Conservation (phyloP, 768 basidiomycete species). For the Rhizopogon rudus region DNA sequence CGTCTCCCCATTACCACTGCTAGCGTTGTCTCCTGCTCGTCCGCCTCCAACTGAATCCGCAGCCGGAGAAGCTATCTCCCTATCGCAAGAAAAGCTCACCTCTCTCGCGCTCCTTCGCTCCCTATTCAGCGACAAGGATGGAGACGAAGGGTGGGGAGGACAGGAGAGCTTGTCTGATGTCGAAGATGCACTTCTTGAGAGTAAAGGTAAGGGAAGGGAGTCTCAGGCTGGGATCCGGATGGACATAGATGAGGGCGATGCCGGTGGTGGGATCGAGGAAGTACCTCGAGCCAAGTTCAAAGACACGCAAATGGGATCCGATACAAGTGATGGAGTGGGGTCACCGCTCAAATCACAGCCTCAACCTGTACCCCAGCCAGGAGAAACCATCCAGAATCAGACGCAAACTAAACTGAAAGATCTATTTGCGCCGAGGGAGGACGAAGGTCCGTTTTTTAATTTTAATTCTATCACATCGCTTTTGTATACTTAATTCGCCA, state of each 20-base stretch:
- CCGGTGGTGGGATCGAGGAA: conserved; percentile 14
- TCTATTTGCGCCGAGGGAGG: conserved; percentile 66
- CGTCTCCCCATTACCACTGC: not conserved
- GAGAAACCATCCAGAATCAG: not conserved
- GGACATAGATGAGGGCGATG: conserved; percentile 16
- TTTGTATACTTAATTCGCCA: not conserved
- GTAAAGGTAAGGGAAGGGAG: conserved; percentile 17
- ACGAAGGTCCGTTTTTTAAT: conserved; percentile 45
- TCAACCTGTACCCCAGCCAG: not conserved
- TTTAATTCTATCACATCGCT: not conserved
- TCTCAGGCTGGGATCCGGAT: conserved; percentile 1
- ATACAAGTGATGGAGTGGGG: not conserved
- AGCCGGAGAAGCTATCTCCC: not conserved
- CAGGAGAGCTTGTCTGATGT: conserved; percentile 55
- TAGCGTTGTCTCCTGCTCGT: not conserved
- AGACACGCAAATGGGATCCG: not conserved
- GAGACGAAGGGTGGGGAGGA: conserved; percentile 53
- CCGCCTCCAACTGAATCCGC: not conserved
- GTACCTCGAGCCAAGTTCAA: conserved; percentile 10
- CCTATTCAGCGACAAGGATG: conserved; percentile 40
- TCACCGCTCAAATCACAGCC: not conserved
- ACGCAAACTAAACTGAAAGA: conserved; percentile 52
- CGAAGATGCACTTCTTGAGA: conserved; percentile 24
- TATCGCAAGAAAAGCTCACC: conserved; percentile 9
- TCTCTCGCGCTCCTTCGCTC: conserved; percentile 37